Percentiles rank a stretch among this genome's conserved stretches.
phyloP scores from a whole-genome alignment of 805 yeast species.

The Saccharomycopsis malanga region DNA sequence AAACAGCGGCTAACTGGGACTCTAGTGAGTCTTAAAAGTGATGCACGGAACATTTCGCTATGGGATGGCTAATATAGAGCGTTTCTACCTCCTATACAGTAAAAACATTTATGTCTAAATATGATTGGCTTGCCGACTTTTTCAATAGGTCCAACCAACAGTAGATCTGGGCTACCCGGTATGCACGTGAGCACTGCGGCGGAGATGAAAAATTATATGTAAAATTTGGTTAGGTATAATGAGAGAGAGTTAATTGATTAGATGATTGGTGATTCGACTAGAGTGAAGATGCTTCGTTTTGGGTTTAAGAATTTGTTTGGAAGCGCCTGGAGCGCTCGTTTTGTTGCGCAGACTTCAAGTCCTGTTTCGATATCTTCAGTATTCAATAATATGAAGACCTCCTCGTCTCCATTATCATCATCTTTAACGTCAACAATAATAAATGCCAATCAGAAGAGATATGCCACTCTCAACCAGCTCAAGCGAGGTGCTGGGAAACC shows the following conservation, averaged over 20 bases:
- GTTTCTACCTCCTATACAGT: not conserved
- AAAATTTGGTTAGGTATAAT: no score
- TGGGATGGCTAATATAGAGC: no score
- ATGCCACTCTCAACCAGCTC: conserved; percentile 72
- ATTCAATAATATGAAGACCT: not conserved
- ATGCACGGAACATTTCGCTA: conserved; percentile 14
- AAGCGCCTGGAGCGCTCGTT: not conserved
- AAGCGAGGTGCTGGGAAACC: conserved; percentile 60
- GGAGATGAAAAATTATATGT: no score
- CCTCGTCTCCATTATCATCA: no score
- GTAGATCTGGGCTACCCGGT: no score
- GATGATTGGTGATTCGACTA: no score
- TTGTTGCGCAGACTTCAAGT: not conserved
- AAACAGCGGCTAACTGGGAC: not conserved
- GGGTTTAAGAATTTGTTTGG: not conserved
- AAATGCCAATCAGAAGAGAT: conserved; percentile 22
- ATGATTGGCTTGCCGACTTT: no score
- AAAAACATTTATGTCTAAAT: not conserved
- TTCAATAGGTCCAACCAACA: no score
- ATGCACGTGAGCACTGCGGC: no score
- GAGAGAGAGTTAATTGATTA: no score
- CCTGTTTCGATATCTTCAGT: not conserved
- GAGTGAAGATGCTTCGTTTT: conserved; percentile 1
- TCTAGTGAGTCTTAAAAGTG: conserved; percentile 4
- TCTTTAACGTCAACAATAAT: no score